A percentile compares a stretch with the other conserved stretches of the same genome.
Evolutionary conservation across 192 early-diverging fungal species (phyloP).

Genomic region (Coemansia sp.): DNA sequence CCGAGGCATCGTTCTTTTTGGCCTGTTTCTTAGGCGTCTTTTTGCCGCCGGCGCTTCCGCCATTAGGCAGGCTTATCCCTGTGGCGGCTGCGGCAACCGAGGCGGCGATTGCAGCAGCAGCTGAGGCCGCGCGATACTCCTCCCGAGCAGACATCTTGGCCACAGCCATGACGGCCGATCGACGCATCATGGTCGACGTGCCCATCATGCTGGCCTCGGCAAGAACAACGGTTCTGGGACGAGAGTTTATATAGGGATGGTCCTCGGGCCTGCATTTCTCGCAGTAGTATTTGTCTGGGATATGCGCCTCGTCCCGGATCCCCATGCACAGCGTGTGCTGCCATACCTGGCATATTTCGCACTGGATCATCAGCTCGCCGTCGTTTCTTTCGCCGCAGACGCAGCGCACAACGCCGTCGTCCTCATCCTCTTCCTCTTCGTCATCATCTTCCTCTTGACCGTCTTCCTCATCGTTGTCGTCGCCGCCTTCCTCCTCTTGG

Average conservation of each 20-base stretch:
- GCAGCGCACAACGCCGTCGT: constrained; percentile 51
- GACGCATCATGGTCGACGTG: constrained; percentile 47
- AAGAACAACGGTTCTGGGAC: constrained; percentile 38
- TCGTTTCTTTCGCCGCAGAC: constrained; percentile 57
- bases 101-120: constrained; percentile 39
- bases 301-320: constrained; percentile 65
- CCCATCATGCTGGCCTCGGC: constrained; percentile 40
- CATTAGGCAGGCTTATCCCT: constrained; percentile 3
- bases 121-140: constrained; percentile 37
- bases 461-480: constrained; percentile 12
- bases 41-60: not conserved
- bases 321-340: constrained; percentile 93
- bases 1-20: constrained; percentile 2
- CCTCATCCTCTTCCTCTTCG: constrained; percentile 19
- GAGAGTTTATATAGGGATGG: constrained; percentile 63
- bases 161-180: constrained; percentile 50
- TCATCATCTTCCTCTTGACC: constrained; percentile 13
- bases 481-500: constrained; percentile 6
- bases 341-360: constrained; percentile 91
- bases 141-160: constrained; percentile 50
- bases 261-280: constrained; percentile 83
- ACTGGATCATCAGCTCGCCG: constrained; percentile 85
- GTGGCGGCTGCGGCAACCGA: constrained; percentile 30
- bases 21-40: constrained; percentile 3
- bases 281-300: constrained; percentile 91